Conservation (phyloP, 23 red algal species). For the Pyropia yezoensis region DNA sequence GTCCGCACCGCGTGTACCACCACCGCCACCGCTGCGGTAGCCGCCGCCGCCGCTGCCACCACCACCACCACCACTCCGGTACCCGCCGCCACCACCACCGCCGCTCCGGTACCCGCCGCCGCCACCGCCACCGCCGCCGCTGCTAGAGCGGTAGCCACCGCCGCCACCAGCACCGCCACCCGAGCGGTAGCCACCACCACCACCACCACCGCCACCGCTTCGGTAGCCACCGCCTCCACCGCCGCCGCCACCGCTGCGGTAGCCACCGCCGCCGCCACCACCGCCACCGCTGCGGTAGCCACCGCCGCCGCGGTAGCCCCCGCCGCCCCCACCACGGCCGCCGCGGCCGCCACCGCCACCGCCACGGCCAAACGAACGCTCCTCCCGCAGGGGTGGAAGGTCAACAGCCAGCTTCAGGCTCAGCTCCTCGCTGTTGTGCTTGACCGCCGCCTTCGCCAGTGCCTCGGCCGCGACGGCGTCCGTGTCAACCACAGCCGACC, state of each 20-base stretch:
- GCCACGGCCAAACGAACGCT: too few species aligned
- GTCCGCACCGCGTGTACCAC: too few species aligned
- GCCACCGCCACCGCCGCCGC: neutral
- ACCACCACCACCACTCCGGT: conserved; percentile 4
- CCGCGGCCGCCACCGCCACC: conserved; percentile 6
- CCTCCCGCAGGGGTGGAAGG: too few species aligned
- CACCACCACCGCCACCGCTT: neutral
- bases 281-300: neutral
- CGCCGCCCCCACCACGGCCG: neutral
- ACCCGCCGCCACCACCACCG: conserved; percentile 2
- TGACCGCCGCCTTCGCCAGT: conserved; percentile 1
- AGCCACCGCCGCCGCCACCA: neutral
- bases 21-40: conserved; percentile 6
- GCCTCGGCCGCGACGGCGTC: conserved; percentile 1
- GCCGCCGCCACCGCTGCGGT: conserved; percentile 11
- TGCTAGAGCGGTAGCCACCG: neutral
- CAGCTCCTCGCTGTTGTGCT: too few species aligned
- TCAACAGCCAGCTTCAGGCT: too few species aligned
- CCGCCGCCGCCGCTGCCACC: conserved; percentile 1
- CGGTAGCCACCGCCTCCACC: neutral
- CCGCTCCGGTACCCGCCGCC: neutral
- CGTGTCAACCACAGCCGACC: conserved; percentile 15
- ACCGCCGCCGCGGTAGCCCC: conserved; percentile 11
- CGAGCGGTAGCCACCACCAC: neutral
- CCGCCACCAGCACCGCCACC: neutral